Evolutionary conservation across 2,329 filamentous ascomycete genomes (phyloP), one percentile per base, ranked within the genome.

Genomic region (Davidsoniella australis): DNA sequence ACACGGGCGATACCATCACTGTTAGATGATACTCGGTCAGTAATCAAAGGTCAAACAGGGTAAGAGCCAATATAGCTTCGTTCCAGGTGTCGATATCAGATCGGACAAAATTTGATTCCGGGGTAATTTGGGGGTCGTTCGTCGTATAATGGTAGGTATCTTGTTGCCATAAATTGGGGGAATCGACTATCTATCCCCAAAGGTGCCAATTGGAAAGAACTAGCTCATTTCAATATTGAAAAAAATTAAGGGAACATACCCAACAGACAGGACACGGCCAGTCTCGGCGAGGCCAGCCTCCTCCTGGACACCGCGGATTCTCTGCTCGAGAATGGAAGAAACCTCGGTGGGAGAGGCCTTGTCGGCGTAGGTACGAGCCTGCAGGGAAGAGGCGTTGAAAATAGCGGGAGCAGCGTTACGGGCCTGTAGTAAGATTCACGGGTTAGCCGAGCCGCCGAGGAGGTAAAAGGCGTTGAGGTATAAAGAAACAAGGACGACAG

Each of bases 1-100:
- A 98, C 89, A 88, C 91, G 89, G 68, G 91, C 91, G 67, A 98
- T 98, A 94, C 91, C 91, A 76, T 98, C 91, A 91, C 91, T 96
- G 53, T 53, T 54, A 42, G 41, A 44, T 36, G 24, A 41, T 37
- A 42, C 24, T 24, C 24, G 26, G 47, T 52, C 41, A 49, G 47
- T 49, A 45, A 26, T 38, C 40, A 36, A 41, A 3, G 16, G 41
- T 37, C 41, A n/a, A 18, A 29, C 23, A 17, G 17, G 7, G 20
- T 2, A 7, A 17, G 14, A 29, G 23, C 29, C 26, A 14, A 16
- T 50, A 9, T 33, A 9, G 12, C 8, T 33, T 33, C 8, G 29
- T 33, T 33, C 8, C 8, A 33, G 2, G 6, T 33, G 12, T 33
- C 12, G 29, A 33, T 33, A 12, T 33, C 18, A 16, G 9, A 8